Conservation (phyloP, 2,329 filamentous ascomycete species). For the Trichoderma simmonsii region DNA sequence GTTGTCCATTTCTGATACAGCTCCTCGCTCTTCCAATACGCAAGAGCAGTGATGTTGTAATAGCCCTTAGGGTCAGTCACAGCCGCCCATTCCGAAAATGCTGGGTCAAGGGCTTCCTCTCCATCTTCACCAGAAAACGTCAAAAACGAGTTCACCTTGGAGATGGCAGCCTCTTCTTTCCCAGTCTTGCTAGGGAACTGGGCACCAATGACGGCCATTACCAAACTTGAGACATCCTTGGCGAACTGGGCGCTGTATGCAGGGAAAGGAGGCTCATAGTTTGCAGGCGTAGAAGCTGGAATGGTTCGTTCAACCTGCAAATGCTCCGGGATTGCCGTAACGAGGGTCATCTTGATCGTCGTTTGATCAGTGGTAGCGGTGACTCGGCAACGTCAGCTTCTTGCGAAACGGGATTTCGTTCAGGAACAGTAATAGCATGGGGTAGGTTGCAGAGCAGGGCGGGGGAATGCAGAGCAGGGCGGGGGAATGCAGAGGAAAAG, state of each 20-base stretch:
- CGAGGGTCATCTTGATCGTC: neutral
- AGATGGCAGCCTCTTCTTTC: slow-evolving; percentile 4
- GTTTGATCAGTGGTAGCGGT: neutral
- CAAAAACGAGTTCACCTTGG: slow-evolving; percentile 18
- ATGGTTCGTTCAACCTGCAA: slow-evolving; percentile 18
- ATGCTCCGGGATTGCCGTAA: slow-evolving; percentile 21
- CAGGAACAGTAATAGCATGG: neutral
- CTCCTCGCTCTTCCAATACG: slow-evolving; percentile 4
- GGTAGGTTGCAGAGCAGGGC: neutral
- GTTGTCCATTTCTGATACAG: slow-evolving; percentile 17
- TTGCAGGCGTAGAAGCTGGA: slow-evolving; percentile 14
- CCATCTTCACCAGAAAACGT: neutral
- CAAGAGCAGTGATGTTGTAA: slow-evolving; percentile 20
- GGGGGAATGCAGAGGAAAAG: neutral
- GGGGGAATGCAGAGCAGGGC: neutral
- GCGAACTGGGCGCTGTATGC: slow-evolving; percentile 21
- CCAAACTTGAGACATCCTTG: slow-evolving; percentile 19
- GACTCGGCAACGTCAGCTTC: neutral
- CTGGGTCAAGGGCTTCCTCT: neutral
- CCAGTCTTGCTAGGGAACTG: slow-evolving; percentile 14
- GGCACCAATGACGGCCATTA: slow-evolving; percentile 21
- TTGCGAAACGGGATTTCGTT: neutral
- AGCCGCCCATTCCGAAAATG: slow-evolving; percentile 20
- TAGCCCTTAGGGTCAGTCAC: slow-evolving; percentile 20
- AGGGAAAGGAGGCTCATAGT: slow-evolving; percentile 20